phyloP scores from a whole-genome alignment of 352 stramenopile genomes.

The Phytophthora sp. region DNA sequence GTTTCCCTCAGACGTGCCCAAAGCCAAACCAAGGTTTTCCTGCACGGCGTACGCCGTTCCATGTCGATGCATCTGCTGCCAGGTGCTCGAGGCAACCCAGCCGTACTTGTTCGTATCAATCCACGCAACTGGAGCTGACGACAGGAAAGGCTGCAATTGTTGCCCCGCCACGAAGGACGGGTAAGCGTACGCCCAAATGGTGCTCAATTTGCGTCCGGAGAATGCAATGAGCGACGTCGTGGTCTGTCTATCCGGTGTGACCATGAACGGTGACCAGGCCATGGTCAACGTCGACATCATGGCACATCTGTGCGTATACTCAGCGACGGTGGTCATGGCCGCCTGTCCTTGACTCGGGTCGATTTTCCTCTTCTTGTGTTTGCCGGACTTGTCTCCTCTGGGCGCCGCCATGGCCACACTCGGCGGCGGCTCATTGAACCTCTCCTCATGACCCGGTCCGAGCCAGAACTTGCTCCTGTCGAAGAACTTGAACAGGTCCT shows the following conservation, averaged over 20 bases:
- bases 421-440: slow-evolving; percentile 19
- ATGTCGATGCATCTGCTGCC: slow-evolving; percentile 65
- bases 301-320: slow-evolving; percentile 65
- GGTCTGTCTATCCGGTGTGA: slow-evolving; percentile 40
- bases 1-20: slow-evolving; percentile 71
- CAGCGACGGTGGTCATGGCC: slow-evolving; percentile 44
- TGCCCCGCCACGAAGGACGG: slow-evolving; percentile 41
- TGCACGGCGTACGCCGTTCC: slow-evolving; percentile 11
- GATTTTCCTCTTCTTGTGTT: slow-evolving; percentile 29
- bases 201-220: slow-evolving; percentile 64
- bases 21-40: slow-evolving; percentile 41
- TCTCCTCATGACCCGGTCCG: slow-evolving; percentile 15
- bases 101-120: slow-evolving; percentile 77
- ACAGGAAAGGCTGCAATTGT: slow-evolving; percentile 34
- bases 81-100: slow-evolving; percentile 71
- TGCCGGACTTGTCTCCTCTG: slow-evolving; percentile 27
- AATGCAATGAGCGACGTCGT: slow-evolving; percentile 74
- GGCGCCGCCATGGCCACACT: slow-evolving; percentile 27
- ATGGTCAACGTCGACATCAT: slow-evolving; percentile 70
- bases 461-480: slow-evolving; percentile 47
- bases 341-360: slow-evolving; percentile 1
- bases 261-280: slow-evolving; percentile 76
- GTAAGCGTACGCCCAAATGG: slow-evolving; percentile 72
- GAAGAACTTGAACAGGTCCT: slow-evolving; percentile 70
- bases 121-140: slow-evolving; percentile 49